Evolutionary conservation across 768 basidiomycete genomes (phyloP), one percentile per base, ranked within the genome.

Genomic region (Psilocybe cyanescens): DNA sequence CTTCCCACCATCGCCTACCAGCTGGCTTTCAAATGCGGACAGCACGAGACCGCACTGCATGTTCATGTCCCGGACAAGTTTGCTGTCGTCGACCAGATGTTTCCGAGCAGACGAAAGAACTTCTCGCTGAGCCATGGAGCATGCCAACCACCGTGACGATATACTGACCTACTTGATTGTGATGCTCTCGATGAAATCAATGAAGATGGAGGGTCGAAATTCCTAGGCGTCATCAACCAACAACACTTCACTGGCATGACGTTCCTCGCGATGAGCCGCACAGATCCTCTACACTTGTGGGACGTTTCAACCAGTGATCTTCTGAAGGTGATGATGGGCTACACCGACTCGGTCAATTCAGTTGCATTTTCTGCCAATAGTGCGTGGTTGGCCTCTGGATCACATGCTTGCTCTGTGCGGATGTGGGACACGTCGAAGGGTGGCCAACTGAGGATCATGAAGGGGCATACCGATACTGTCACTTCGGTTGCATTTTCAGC

Each of bases 101-200:
- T 8, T 9, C 19, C 9, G 16, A 49, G 29, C 47, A 49, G 14
- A 8, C 19, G 19, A 9, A 49, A 17, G 17, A 49, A 17, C 65
- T 72, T 35, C 62, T 70, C 51, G 57, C 64, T 19, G 55, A 51
- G 11, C 69, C 70, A 35, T 71, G 70, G 69, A 37, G 61, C 17
- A 61, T 35, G 62, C 37, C 50, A 16, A 51, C 30, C 3, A 24
- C 17, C 35, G 29, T 2, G 51, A 47, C 1, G 58, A 47, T 33
- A 47, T 55, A 52, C 37, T 56, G 55, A 30, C 55, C 11, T 67
- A 65, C 47, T 63, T 71, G 30, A 59, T 71, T 51, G 50, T 41
- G 71, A 70, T 58, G 71, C 71, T 48, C 61, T 72, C 3, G 69
- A 72, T 57, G 69, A 70, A 59, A 67, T 67, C 30, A 37, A 59